phyloP scores from a whole-genome alignment of 495 filamentous ascomycete genomes.

The Xylaria acuta region DNA sequence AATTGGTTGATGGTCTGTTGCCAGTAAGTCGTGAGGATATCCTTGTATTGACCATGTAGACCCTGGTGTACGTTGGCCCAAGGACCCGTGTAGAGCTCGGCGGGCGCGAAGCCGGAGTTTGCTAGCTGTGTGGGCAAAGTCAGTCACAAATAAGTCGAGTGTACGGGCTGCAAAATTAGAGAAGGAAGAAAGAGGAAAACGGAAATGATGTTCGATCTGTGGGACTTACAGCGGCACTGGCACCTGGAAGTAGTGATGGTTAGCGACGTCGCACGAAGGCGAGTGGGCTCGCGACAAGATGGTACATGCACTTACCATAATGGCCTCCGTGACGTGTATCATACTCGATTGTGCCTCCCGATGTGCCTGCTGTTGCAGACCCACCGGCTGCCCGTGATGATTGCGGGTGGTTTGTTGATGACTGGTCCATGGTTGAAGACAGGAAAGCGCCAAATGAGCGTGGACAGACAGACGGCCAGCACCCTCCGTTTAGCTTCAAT shows the following conservation, averaged over 20 bases:
- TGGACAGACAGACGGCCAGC: slow-evolving; percentile 7
- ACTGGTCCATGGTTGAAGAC: slow-evolving; percentile 59
- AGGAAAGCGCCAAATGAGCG: slow-evolving; percentile 8
- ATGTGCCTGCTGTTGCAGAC: slow-evolving; percentile 29
- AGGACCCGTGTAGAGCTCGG: slow-evolving; percentile 88
- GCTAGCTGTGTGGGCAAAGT: slow-evolving; percentile 59
- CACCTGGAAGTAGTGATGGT: slow-evolving; percentile 62
- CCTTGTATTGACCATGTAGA: slow-evolving; percentile 88
- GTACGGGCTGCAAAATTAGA: slow-evolving; percentile 4
- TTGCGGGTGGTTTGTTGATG: slow-evolving; percentile 57
- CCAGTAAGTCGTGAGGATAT: slow-evolving; percentile 98
- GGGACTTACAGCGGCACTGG: slow-evolving; percentile 76
- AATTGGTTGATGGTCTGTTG: slow-evolving; percentile 95
- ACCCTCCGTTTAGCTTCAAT: slow-evolving; percentile 1
- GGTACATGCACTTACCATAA: slow-evolving; percentile 70
- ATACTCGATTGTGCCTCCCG: slow-evolving; percentile 69
- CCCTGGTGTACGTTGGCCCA: slow-evolving; percentile 99
- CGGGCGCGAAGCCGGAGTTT: slow-evolving; percentile 79
- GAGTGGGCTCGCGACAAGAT: slow-evolving; percentile 36
- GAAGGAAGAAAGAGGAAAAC: slow-evolving; percentile 16
- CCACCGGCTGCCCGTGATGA: slow-evolving; percentile 57
- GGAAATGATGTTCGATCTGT: slow-evolving; percentile 26
- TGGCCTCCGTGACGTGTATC: slow-evolving; percentile 84
- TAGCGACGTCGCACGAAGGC: slow-evolving; percentile 45
- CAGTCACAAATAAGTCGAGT: slow-evolving; percentile 29